Percentiles rank a stretch among this genome's conserved stretches.
Conservation (phyloP, 2,329 filamentous ascomycete genomes). For the Talaromyces rugulosus region DNA sequence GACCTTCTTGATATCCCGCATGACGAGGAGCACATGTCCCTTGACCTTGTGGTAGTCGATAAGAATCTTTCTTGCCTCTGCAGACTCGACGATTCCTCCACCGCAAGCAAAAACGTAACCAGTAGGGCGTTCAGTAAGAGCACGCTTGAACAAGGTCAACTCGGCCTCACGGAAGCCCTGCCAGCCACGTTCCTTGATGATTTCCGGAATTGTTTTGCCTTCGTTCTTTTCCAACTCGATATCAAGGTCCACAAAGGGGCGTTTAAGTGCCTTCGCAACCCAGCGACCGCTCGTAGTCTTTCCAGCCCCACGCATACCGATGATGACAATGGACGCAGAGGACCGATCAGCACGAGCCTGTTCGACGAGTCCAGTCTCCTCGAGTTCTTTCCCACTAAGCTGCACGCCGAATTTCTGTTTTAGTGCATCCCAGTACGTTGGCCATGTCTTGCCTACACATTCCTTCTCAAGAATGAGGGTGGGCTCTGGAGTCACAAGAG, state of each 20-base stretch:
- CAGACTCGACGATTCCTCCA: slow-evolving; percentile 84
- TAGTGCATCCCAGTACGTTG: slow-evolving; percentile 94
- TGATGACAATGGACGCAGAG: slow-evolving; percentile 76
- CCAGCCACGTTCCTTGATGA: slow-evolving; percentile 78
- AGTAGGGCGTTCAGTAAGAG: slow-evolving; percentile 68
- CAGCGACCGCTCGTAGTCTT: slow-evolving; percentile 91
- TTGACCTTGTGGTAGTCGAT: slow-evolving; percentile 68
- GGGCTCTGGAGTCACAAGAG: slow-evolving; percentile 64
- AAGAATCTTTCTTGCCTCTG: slow-evolving; percentile 72
- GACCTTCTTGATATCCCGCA: slow-evolving; percentile 80
- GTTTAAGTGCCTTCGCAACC: slow-evolving; percentile 70
- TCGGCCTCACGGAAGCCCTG: slow-evolving; percentile 81
- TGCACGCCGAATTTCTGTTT: slow-evolving; percentile 71
- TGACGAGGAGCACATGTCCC: slow-evolving; percentile 81
- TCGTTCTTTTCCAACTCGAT: slow-evolving; percentile 73
- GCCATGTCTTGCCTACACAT: slow-evolving; percentile 97
- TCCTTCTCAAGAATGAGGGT: slow-evolving; percentile 83
- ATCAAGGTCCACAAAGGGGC: slow-evolving; percentile 82
- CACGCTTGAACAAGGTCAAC: slow-evolving; percentile 65
- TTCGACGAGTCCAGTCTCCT: slow-evolving; percentile 32
- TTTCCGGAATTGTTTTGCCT: slow-evolving; percentile 76
- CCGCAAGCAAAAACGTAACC: slow-evolving; percentile 89
- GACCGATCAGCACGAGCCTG: slow-evolving; percentile 36
- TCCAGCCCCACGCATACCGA: slow-evolving; percentile 94
- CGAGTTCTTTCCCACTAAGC: slow-evolving; percentile 69